Base-by-base conservation (phyloP, 768 basidiomycete genomes). In the Ramaria sp. region DNA sequence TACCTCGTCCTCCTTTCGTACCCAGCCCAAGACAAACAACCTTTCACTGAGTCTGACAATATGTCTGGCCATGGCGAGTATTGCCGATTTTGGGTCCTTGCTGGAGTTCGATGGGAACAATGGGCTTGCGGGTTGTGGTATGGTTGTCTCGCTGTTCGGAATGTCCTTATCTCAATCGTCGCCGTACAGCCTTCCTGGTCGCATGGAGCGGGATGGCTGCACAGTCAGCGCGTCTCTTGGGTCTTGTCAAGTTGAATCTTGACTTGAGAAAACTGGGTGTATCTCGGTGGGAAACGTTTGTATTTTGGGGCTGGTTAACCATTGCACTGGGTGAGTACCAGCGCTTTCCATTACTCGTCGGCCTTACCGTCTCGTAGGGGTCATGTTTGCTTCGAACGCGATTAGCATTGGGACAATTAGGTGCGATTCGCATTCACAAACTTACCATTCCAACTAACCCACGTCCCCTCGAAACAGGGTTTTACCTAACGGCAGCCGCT, bases 131-230 rank as follows among this genome's bases (percentile, higher is more conserved):
- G 60, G 60, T 19, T 70, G 67, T 51, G 65, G 69, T 71, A 50
- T 34, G 70, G 60, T 12, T 27, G 13, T 9, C 27, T 31, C 3
- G 4, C 34, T 43, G 10, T 30, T 7, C 51, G 38, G 57, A 45
- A 34, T 13, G 34, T 31, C 48, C 17, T 12, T 10, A 17, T 43
- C 31, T 13, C 19, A 27, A 10, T 17, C 24, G 11, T 33, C 7
- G 2, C 33, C 19, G 6, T 53, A 2, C 54, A 78, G 76, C 73
- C 7, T 76, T 77, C 58, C 66, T 74, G 1, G 66, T 76, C 27
- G 73, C 75, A 3, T 76, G 72, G 76, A 70, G 72, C n/a, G 72
- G 70, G 22, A 71, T 77, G 65, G 66, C 75, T 2, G 64, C 68
- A 3, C 67, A 72, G 57, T 66, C 68, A 20, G 71, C 67, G 1